Conservation (phyloP, 169 alveolate species). For the Babesia caballi region DNA sequence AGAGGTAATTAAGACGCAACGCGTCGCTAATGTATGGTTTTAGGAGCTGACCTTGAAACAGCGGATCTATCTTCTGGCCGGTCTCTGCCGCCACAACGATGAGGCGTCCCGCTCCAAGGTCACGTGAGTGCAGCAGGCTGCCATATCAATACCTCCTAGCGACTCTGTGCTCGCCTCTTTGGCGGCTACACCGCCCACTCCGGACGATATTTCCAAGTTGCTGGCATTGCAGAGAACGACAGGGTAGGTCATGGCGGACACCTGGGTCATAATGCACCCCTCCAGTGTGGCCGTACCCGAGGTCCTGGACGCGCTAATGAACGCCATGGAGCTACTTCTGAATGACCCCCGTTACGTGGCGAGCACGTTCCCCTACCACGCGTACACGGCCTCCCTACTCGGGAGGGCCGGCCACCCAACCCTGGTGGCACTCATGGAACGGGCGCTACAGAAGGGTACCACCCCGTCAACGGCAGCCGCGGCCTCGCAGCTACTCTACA, state of each 20-base stretch:
- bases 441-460: neutral
- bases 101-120: neutral
- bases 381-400: slow-evolving; percentile 3
- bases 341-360: slow-evolving; percentile 21
- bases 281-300: slow-evolving; percentile 12
- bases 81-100: slow-evolving; percentile 4
- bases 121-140: neutral
- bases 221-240: slow-evolving; percentile 13
- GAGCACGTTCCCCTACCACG: slow-evolving; percentile 19
- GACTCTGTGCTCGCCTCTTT: neutral
- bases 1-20: neutral
- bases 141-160: neutral
- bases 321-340: slow-evolving; percentile 24
- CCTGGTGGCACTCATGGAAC: neutral
- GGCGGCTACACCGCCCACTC: neutral
- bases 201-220: slow-evolving; percentile 25
- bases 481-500: slow-evolving; percentile 1
- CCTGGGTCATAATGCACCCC: neutral
- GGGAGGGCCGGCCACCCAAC: neutral
- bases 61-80: slow-evolving; percentile 1
- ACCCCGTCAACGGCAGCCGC: neutral
- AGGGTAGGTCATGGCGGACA: slow-evolving; percentile 4
- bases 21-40: neutral
- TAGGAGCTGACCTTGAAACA: slow-evolving; percentile 9
- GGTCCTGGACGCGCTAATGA: slow-evolving; percentile 18